phyloP scores from a whole-genome alignment of 345 rosid genomes.

The Erysimum cheiranthoides region DNA sequence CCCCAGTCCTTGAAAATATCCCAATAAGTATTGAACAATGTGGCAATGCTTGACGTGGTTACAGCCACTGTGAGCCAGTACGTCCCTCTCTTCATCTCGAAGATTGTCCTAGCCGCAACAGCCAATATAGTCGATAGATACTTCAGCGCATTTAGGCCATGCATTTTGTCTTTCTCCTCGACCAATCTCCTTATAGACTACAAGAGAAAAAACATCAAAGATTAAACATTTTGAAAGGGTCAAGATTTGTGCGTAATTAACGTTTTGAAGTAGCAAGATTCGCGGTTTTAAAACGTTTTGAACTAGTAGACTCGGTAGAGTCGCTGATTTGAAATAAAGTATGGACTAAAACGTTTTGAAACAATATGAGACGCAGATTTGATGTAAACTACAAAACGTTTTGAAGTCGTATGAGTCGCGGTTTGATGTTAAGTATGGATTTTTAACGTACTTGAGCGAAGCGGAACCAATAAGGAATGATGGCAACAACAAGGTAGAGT shows the following conservation, averaged over 20 bases:
- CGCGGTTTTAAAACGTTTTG: background rate
- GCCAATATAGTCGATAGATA: slow-evolving; percentile 69
- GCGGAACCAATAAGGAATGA: slow-evolving; percentile 78
- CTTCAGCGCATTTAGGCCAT: slow-evolving; percentile 57
- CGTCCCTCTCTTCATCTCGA: slow-evolving; percentile 43
- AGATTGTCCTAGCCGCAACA: slow-evolving; percentile 54
- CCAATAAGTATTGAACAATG: slow-evolving; percentile 64
- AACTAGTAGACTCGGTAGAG: too few relatives aligned
- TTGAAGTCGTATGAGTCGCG: background rate
- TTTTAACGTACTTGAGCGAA: slow-evolving; percentile 60
- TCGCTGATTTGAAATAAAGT: too few relatives aligned
- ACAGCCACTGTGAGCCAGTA: slow-evolving; percentile 58
- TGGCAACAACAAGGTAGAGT: slow-evolving; percentile 58
- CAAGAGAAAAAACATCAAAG: background rate
- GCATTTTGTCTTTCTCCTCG: slow-evolving; percentile 60
- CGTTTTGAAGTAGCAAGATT: background rate
- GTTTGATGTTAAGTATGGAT: background rate
- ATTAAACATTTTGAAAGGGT: background rate
- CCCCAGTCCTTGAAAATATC: slow-evolving; percentile 85
- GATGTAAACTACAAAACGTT: background rate
- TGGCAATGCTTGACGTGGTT: slow-evolving; percentile 59
- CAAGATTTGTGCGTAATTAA: background rate
- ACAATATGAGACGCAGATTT: background rate
- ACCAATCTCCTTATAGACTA: slow-evolving; percentile 67
- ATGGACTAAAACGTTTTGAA: background rate